Evolutionary conservation across 305 asterid genomes (phyloP), one percentile per base, ranked within the genome.

Genomic region (Rubia occidens): DNA sequence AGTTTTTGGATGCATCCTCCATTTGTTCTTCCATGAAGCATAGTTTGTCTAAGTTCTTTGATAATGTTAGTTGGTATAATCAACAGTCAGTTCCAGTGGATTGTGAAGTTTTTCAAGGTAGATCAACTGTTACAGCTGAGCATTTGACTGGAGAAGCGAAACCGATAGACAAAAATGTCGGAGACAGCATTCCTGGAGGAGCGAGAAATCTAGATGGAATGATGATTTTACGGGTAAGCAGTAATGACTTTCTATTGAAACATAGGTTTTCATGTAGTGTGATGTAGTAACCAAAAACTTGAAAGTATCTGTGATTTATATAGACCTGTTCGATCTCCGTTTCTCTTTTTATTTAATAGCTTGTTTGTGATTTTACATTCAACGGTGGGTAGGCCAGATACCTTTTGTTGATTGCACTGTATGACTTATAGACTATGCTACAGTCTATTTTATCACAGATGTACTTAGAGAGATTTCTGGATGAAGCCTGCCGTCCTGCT

Each of bases 31-130:
- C n/a, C 55, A 58, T 43, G 67, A 63, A 63, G 67, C 51, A 63
- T 63, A 63, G 39, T 37, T 17, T 68, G 15, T 68, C 47, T 66
- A 75, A 44, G 62, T 64, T 64, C 35, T 69, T 67, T 65, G 51
- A 29, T 74, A 68, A 80, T 69, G 62, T 70, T 68, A 51, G 69
- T 77, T 72, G 74, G 71, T 70, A 61, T 78, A 53, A 68, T 81
- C 68, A 80, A 82, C 90, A 95, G 99, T 89, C 96, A 2, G 97
- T 95, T 76, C 99, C 99, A 3, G 99, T 95, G 78, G 99, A 91
- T 75, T 91, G 95, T 80, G 91, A 89, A 81, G 99, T 91, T 60
- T 74, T 75, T 76, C 91, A 80, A 78, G 99, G 99, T 76, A 83
- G 91, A 81, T 91, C 99, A 72, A 95, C 99, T 61, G 82, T 95